Conservation (phyloP, 768 basidiomycete genomes). For the Rhizopogon sp. region DNA sequence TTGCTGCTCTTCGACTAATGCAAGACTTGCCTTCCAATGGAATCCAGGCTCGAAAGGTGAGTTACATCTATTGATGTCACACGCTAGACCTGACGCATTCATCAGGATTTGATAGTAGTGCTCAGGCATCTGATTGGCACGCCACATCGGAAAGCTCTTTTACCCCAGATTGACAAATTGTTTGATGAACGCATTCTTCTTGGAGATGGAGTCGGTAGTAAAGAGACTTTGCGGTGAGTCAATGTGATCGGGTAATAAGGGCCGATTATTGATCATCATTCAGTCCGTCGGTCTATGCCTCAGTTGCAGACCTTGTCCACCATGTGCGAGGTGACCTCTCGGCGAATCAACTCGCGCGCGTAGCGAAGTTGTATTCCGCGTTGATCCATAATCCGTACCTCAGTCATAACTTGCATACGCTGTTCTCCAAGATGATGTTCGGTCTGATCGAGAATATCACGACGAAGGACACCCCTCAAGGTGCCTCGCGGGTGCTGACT, state of each 20-base stretch:
- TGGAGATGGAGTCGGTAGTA: conserved; percentile 76
- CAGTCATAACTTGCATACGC: conserved; percentile 74
- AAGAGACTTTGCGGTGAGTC: conserved; percentile 75
- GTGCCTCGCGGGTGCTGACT: conserved; percentile 63
- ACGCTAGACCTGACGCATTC: neutral
- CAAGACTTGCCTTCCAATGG: conserved; percentile 91
- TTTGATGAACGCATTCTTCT: conserved; percentile 88
- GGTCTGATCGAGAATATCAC: conserved; percentile 81
- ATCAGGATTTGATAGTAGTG: conserved; percentile 86
- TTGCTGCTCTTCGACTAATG: conserved; percentile 78
- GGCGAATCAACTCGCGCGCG: conserved; percentile 65
- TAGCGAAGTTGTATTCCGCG: conserved; percentile 81
- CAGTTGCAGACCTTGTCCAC: conserved; percentile 90
- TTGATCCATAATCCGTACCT: conserved; percentile 88
- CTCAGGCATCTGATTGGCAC: conserved; percentile 85
- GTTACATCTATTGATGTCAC: conserved; percentile 1
- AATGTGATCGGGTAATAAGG: neutral
- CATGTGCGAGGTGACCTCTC: conserved; percentile 83
- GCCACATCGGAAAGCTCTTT: conserved; percentile 69
- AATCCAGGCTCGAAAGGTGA: conserved; percentile 75
- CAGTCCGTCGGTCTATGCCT: conserved; percentile 78
- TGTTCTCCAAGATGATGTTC: conserved; percentile 91
- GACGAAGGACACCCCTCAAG: conserved; percentile 65
- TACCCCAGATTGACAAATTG: conserved; percentile 82
- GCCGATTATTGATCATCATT: conserved; percentile 4